These are phyloP conservation scores for Berberis vulgaris DNA, from an alignment of 164 flowering plant genomes.

Conservation along the genomic window DNA sequence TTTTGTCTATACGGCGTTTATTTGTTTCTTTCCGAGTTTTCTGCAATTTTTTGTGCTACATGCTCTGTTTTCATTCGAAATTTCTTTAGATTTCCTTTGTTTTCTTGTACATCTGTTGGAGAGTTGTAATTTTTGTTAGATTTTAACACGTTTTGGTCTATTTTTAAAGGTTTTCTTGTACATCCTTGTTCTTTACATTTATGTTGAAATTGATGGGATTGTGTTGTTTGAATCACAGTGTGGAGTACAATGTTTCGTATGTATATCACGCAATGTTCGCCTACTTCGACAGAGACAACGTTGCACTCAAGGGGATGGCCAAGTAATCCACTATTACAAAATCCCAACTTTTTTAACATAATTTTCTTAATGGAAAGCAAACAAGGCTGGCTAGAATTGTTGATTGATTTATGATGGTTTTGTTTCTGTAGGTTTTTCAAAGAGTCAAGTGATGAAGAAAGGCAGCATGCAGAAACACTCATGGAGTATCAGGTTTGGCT, in stretches of 20 bases:
- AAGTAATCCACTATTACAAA: constrained; percentile 32
- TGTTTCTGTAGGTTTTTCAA: constrained; percentile 62
- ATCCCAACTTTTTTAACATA: background rate
- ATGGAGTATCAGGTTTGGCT: constrained; percentile 84
- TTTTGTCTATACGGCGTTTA: background rate
- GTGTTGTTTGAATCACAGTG: constrained; percentile 39
- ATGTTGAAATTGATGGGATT: background rate
- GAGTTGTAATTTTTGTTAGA: no score
- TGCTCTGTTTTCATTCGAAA: background rate
- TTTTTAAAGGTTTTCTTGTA: no score
- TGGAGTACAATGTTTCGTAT: constrained; percentile 90
- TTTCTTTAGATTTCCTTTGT: no score
- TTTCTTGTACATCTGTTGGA: no score
- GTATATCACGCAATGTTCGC: constrained; percentile 88
- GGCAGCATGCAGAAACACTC: constrained; percentile 83
- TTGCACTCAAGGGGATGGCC: constrained; percentile 86
- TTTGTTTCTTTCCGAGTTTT: background rate
- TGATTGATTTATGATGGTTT: background rate
- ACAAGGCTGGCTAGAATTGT: background rate
- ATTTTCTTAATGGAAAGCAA: background rate
- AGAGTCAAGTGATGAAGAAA: constrained; percentile 81
- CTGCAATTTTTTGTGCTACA: background rate
- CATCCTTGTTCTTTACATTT: no score
- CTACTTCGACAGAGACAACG: constrained; percentile 94
- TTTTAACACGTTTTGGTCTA: no score